Evolutionary conservation across 306 rosid species (phyloP), one percentile per base, ranked within the genome.

Genomic region (Malus asiatica): DNA sequence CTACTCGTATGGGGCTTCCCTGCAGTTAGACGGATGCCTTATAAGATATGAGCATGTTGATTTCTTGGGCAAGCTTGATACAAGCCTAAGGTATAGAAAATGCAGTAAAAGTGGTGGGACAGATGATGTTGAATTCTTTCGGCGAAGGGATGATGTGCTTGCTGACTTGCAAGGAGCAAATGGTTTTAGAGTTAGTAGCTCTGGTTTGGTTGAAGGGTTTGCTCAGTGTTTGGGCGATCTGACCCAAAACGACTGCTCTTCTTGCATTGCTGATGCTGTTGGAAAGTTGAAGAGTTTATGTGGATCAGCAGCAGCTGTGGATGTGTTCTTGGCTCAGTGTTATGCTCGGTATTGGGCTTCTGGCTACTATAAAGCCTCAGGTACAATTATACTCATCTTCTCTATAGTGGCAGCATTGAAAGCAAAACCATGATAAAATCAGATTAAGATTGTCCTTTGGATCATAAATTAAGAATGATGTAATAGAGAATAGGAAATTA

Each of bases 321-420:
- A 90, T 77, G 91, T 90, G 76, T 95, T 86, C 87, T 84, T 95
- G 89, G 96, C 87, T 53, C 97, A 92, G 48, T 95, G 98, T 68
- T 95, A 90, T 80, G 97, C 96, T 51, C 80, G 88, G n/a, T 95
- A 92, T 62, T 89, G 96, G 96, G 97, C 93, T 1, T 95, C 95
- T 66, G 98, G 98, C 48, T 95, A 90, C 87, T 90, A 90, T 67
- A 87, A 85, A 63, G 80, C 78, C 77, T 60, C 88, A 80, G 98
- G 98, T 95, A n/a, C 27, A 45, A 32, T 76, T 70, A n/a, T 3
- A 48, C 53, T 66, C 58, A 20, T 53, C 55, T 57, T 61, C 57
- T 3, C 68, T 30, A 25, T 61, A 61, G 18, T 27, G 6, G 42
- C 11, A 63, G 32, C n/a, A 63, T 30, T 7, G 20, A 63, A 63